These are phyloP conservation scores for Aquilaria sinensis DNA, from an alignment of 345 rosid species.

Conservation along the genomic window DNA sequence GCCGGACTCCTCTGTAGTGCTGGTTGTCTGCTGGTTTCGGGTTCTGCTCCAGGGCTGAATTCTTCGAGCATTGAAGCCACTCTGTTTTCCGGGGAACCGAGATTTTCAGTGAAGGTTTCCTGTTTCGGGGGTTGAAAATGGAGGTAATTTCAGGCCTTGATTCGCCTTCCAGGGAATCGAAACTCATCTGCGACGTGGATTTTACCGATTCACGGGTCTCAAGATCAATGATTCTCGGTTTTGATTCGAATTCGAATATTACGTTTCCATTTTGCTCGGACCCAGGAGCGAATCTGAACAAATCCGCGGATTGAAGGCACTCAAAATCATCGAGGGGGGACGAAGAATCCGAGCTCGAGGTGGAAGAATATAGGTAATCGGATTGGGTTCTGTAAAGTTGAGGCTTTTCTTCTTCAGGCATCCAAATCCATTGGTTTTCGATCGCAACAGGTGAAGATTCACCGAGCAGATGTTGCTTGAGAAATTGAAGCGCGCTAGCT, in stretches of 20 bases:
- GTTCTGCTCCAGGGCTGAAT: slow-evolving; percentile 3
- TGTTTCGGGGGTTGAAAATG: background rate
- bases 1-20: slow-evolving; percentile 88
- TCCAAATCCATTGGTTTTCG: background rate
- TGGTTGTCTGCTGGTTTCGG: slow-evolving; percentile 20
- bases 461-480: slow-evolving; percentile 48
- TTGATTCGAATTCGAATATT: slow-evolving; percentile 3
- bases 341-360: slow-evolving; percentile 23
- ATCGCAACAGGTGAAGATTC: slow-evolving; percentile 33
- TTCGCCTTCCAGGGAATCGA: slow-evolving; percentile 3
- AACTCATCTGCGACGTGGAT: background rate
- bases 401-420: slow-evolving; percentile 5
- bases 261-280: too few species aligned
- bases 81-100: slow-evolving; percentile 40
- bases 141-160: slow-evolving; percentile 1
- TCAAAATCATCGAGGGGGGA: slow-evolving; percentile 14
- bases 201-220: slow-evolving; percentile 13
- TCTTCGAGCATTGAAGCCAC: slow-evolving; percentile 38
- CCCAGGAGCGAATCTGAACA: slow-evolving; percentile 4
- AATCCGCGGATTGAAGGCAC: slow-evolving; percentile 3
- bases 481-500: slow-evolving; percentile 33
- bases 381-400: slow-evolving; percentile 9
- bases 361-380: background rate
- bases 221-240: background rate
- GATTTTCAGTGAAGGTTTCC: slow-evolving; percentile 31